These are phyloP conservation scores for Scleroderma citrinum DNA, from an alignment of 768 basidiomycete genomes.

Conservation along the genomic window DNA sequence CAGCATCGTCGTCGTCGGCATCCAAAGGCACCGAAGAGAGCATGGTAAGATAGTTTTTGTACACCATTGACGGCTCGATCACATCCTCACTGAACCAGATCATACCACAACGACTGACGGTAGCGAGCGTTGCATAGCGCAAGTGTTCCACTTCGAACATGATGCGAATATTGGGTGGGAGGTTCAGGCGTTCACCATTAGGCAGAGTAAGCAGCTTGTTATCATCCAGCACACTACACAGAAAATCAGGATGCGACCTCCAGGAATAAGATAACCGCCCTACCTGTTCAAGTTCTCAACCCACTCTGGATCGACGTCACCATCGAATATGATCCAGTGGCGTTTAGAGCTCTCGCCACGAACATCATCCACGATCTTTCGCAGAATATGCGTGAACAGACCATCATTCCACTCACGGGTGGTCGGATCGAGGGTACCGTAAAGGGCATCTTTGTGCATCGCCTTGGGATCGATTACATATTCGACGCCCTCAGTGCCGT, in stretches of 20 bases:
- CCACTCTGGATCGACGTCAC: slow-evolving; percentile 99
- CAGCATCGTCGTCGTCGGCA: slow-evolving; percentile 79
- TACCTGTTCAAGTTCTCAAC: slow-evolving; percentile 99
- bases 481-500: slow-evolving; percentile 86
- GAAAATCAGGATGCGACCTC: neutral
- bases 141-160: slow-evolving; percentile 99
- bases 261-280: neutral
- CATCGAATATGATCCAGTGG: slow-evolving; percentile 99
- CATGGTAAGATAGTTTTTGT: slow-evolving; percentile 78
- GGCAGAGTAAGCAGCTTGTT: slow-evolving; percentile 96
- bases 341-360: slow-evolving; percentile 94
- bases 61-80: slow-evolving; percentile 87
- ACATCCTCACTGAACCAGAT: slow-evolving; percentile 99
- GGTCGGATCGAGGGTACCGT: slow-evolving; percentile 94
- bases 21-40: slow-evolving; percentile 73
- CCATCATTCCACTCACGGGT: slow-evolving; percentile 99
- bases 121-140: slow-evolving; percentile 93
- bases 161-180: slow-evolving; percentile 95
- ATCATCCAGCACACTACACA: slow-evolving; percentile 89
- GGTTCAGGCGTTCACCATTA: slow-evolving; percentile 95
- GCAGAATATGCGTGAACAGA: slow-evolving; percentile 93
- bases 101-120: slow-evolving; percentile 99
- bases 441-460: slow-evolving; percentile 96
- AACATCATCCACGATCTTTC: slow-evolving; percentile 98
- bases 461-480: slow-evolving; percentile 99